Evolutionary conservation across 495 filamentous ascomycete species (phyloP).

Genomic region (Penicillium macrosclerotiorum): DNA sequence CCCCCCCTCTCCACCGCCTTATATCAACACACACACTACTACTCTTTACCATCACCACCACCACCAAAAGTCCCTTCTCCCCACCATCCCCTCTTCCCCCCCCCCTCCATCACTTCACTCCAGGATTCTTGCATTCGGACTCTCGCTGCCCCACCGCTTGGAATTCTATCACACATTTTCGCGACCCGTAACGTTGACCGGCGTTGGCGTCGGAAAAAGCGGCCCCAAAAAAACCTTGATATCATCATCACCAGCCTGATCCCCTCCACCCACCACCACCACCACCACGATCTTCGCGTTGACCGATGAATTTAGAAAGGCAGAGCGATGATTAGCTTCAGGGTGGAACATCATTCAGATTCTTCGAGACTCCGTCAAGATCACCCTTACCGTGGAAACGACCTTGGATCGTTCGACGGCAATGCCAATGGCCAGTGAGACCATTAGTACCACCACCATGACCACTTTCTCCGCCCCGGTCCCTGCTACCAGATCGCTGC

Average conservation of each 20-base stretch:
- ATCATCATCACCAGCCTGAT: conserved; percentile 1
- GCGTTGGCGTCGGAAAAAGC: too few species aligned
- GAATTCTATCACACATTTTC: too few species aligned
- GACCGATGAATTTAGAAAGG: conserved; percentile 37
- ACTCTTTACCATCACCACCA: too few species aligned
- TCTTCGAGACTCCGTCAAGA: conserved; percentile 44
- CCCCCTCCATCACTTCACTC: conserved; percentile 7
- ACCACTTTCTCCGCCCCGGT: conserved; percentile 46
- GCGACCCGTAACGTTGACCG: too few species aligned
- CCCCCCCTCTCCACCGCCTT: conserved; percentile 8
- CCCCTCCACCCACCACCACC: neutral
- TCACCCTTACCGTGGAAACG: conserved; percentile 39
- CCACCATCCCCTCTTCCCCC: conserved; percentile 4
- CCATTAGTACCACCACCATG: conserved; percentile 48
- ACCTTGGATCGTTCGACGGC: conserved; percentile 37
- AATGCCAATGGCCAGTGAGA: conserved; percentile 52
- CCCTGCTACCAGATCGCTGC: conserved; percentile 42
- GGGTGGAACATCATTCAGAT: conserved; percentile 49
- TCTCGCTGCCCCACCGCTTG: too few species aligned
- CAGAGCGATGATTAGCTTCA: conserved; percentile 54
- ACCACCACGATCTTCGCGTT: conserved; percentile 10
- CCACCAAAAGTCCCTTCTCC: neutral
- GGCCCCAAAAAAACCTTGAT: conserved; percentile 13
- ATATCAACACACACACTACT: neutral
- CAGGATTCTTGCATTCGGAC: too few species aligned